These are phyloP conservation scores for Aspergillus nanangensis DNA, from an alignment of 495 filamentous ascomycete species.

Conservation along the genomic window DNA sequence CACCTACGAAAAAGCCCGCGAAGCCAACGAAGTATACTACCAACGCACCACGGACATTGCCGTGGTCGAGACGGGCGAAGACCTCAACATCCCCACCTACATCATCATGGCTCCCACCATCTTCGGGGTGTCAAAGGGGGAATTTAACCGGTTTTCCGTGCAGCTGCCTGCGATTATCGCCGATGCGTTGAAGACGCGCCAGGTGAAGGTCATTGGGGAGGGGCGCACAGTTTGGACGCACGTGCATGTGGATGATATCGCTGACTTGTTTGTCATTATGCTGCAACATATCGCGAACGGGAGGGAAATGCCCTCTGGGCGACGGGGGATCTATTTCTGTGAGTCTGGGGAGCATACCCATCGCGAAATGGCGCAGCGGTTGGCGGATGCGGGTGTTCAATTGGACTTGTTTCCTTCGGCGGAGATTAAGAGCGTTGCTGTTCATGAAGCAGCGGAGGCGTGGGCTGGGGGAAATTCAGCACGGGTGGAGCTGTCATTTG, in stretches of 20 bases:
- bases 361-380: slow-evolving; percentile 28
- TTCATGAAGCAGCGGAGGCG: slow-evolving; percentile 30
- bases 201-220: slow-evolving; percentile 26
- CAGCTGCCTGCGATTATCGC: slow-evolving; percentile 31
- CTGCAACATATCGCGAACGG: slow-evolving; percentile 12
- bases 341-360: slow-evolving; percentile 36
- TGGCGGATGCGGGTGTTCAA: slow-evolving; percentile 30
- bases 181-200: slow-evolving; percentile 21
- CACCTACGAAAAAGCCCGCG: slow-evolving; percentile 29
- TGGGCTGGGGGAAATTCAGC: slow-evolving; percentile 13
- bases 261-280: slow-evolving; percentile 31
- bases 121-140: slow-evolving; percentile 42
- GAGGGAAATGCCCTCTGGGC: slow-evolving; percentile 30
- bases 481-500: slow-evolving; percentile 31
- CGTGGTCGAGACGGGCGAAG: slow-evolving; percentile 34
- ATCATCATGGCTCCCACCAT: slow-evolving; percentile 47
- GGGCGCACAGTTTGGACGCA: slow-evolving; percentile 43
- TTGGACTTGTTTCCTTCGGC: slow-evolving; percentile 23
- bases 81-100: slow-evolving; percentile 36
- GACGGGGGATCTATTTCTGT: slow-evolving; percentile 41
- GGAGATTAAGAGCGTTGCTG: slow-evolving; percentile 23
- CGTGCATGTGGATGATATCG: slow-evolving; percentile 44
- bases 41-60: slow-evolving; percentile 46
- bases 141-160: slow-evolving; percentile 34
- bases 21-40: slow-evolving; percentile 26